Evolutionary conservation across 1,139 yeast genomes (phyloP).

Genomic region (Geotrichum citri-aurantii): DNA sequence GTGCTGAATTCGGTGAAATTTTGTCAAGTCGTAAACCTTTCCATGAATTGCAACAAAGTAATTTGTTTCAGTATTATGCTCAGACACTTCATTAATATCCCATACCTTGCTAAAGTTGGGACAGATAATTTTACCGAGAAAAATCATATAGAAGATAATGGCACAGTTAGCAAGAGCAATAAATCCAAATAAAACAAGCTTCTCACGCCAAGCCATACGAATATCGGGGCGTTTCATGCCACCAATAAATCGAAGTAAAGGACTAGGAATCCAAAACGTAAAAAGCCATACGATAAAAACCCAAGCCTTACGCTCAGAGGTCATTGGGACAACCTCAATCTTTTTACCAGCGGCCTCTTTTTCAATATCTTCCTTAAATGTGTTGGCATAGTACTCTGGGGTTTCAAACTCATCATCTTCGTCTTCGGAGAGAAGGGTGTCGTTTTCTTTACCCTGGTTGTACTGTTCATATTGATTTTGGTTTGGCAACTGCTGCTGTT

Average conservation of each 20-base stretch:
- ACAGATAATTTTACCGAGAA: conserved; percentile 37
- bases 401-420: conserved; percentile 24
- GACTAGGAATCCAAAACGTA: conserved; percentile 41
- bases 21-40: conserved; percentile 39
- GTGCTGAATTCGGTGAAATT: conserved; percentile 35
- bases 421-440: conserved; percentile 12
- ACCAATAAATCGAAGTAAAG: conserved; percentile 31
- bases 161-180: conserved; percentile 38
- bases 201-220: conserved; percentile 42
- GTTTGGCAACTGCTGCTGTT: not conserved
- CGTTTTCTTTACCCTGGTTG: not conserved
- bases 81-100: conserved; percentile 34
- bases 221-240: conserved; percentile 35
- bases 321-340: conserved; percentile 30
- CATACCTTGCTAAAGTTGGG: conserved; percentile 41
- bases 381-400: conserved; percentile 26
- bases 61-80: conserved; percentile 36
- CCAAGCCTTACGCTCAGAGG: conserved; percentile 36
- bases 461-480: not conserved
- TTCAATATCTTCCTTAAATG: conserved; percentile 27
- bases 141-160: conserved; percentile 40
- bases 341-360: conserved; percentile 19
- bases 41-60: conserved; percentile 40
- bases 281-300: conserved; percentile 36
- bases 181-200: conserved; percentile 36